Evolutionary conservation across 306 rosid species (phyloP), one percentile per base, ranked within the genome.

Genomic region (Prunus dulcis): DNA sequence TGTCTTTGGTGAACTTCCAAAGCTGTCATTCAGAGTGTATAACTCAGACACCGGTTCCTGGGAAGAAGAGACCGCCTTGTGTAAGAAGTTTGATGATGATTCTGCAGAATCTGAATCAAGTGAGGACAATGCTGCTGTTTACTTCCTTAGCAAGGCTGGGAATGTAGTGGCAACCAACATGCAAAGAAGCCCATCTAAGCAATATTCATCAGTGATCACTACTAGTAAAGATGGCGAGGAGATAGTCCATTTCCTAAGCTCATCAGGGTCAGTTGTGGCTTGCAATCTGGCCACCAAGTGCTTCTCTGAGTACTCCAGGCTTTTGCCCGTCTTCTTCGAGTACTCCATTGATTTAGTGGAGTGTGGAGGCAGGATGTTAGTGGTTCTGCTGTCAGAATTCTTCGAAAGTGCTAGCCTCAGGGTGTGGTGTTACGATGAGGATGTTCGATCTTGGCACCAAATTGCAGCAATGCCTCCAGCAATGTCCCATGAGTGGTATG

Each of bases 111-210:
- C 74, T 34, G 91, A 88, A 73, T 77, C 89, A 32, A 77, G 69
- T 45, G 91, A 88, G n/a, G 97, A 89, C 83, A 80, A 77, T 84
- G 96, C 90, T 17, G 90, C 90, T 17, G 90, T 95, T 0, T 95
- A 95, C 85, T 95, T 92, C 81, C 91, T 95, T 12, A 92, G 93
- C 64, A 90, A 86, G 66, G 88, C 98, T 4, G 98, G 98, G 65
- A 90, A 89, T 72, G 96, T 95, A 43, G 95, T 95, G 64, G 87
- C 96, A 9, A 89, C 96, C 68, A 88, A 87, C 81, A 92, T 92
- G 98, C 94, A 95, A 80, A 88, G 97, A 83, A 92, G 98, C 82
- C 95, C 96, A 2, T 85, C 96, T 3, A 95, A 95, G 88, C 96
- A 95, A 61, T 95, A 88, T 85, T 95, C 98, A 0, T 95, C 97